These are phyloP conservation scores for Boeremia exigua DNA, from an alignment of 2,329 filamentous ascomycete species.

Conservation along the genomic window DNA sequence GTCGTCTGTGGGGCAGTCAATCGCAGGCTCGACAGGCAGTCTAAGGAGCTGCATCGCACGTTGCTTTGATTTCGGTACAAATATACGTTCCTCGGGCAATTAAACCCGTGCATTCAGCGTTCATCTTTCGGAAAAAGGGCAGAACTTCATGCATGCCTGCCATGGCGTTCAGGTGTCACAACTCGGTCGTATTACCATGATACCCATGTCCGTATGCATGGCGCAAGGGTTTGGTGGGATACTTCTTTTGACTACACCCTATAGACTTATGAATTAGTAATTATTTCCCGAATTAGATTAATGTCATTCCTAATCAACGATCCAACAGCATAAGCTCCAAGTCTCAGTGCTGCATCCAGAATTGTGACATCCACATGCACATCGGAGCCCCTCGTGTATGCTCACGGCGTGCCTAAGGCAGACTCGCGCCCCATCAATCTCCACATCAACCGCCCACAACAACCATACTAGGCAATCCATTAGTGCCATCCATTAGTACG, in stretches of 20 bases:
- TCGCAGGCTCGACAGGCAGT: slow-evolving; percentile 63
- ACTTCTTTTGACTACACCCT: too few species aligned
- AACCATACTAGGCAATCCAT: neutral
- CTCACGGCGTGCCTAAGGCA: neutral
- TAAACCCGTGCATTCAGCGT: too few species aligned
- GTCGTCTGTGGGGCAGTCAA: slow-evolving; percentile 77
- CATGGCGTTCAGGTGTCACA: too few species aligned
- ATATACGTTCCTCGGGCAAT: neutral
- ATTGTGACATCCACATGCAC: neutral
- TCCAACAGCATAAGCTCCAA: too few species aligned
- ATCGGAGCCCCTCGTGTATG: neutral
- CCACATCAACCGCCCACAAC: neutral
- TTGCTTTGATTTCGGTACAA: neutral
- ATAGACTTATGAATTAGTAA: too few species aligned
- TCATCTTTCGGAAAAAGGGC: too few species aligned
- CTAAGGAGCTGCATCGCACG: slow-evolving; percentile 42
- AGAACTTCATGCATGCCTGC: too few species aligned
- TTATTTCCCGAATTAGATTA: too few species aligned
- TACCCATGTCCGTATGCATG: too few species aligned
- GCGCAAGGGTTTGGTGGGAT: too few species aligned
- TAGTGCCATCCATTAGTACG: neutral
- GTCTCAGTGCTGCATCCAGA: neutral
- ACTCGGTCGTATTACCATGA: too few species aligned
- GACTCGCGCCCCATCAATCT: neutral
- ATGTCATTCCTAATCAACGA: too few species aligned